Evolutionary conservation across 2,329 filamentous ascomycete genomes (phyloP), one percentile per base, ranked within the genome.

Genomic region (Aspergillus phoenicis): DNA sequence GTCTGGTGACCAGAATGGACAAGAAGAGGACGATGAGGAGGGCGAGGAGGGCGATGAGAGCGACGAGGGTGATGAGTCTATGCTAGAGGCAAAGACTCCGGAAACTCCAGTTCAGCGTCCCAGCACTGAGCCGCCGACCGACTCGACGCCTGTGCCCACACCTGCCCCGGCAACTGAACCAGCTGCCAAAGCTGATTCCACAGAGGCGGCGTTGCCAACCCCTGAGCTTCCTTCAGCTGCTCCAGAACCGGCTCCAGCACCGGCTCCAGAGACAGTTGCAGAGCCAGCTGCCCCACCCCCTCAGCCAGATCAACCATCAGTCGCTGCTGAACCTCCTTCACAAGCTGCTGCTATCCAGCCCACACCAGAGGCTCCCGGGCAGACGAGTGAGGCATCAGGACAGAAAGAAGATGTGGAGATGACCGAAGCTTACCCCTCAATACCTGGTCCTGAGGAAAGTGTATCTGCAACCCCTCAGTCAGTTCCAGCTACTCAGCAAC

Each of bases 1-100:
- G 60, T 70, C 73, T 4, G 78, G 80, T 56, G 80, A 81, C 26
- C 80, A 78, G 20, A 64, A 71, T 11, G 79, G 78, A 13, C 82
- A 81, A 15, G 81, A 83, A 22, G 81, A 81, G 5, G 78, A 80
- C 4, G 76, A 73, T 1, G 78, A 80, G 3, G 78, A 80, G 1
- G 78, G 77, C 26, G 79, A 84, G 3, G 83, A 84, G 22, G 77
- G 75, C 20, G 80, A 80, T 2, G 82, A 80, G 4, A 81, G 57
- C 26, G 62, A 59, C n/a, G 83, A 83, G 48, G 83, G 80, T n/a
- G 82, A 83, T 33, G 81, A 81, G 64, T 81, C 80, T 30, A 80
- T 76, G 52, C 69, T 78, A 28, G 71, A 78, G 41, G 77, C 79
- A n/a, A 80, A 80, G 54, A 80, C 80, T 6, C 78, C 81, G 38